These are phyloP conservation scores for Epichloe aotearoae DNA, from an alignment of 2,329 filamentous ascomycete species.

Conservation along the genomic window DNA sequence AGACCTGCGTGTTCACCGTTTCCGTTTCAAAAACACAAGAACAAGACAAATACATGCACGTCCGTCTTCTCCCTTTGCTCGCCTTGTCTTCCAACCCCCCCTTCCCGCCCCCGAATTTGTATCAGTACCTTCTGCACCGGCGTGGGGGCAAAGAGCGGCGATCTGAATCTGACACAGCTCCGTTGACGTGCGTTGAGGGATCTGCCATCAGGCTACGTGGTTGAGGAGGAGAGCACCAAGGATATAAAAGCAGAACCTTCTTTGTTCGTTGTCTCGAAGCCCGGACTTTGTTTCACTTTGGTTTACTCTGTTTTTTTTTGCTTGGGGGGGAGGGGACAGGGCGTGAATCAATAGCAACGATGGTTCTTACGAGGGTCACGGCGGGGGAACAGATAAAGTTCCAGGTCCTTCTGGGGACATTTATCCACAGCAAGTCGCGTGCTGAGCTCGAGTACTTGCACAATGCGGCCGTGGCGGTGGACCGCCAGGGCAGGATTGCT, in stretches of 20 bases:
- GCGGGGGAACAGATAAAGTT: slow-evolving; percentile 18
- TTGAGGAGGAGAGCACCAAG: no score
- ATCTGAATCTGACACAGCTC: no score
- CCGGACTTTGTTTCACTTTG: no score
- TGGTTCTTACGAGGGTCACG: not conserved
- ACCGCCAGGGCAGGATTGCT: slow-evolving; percentile 34
- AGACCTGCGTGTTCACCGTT: no score
- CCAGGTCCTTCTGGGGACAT: slow-evolving; percentile 40
- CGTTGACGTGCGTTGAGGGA: no score
- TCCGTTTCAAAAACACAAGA: no score
- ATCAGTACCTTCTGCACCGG: not conserved
- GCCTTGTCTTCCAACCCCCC: not conserved
- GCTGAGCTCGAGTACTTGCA: slow-evolving; percentile 38
- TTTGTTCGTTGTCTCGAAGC: no score
- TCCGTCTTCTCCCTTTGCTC: not conserved
- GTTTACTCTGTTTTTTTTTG: fast-evolving
- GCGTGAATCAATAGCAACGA: not conserved
- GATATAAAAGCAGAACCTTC: no score
- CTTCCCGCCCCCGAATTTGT: no score
- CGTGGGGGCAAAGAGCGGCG: not conserved
- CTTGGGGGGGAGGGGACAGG: not conserved
- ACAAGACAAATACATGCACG: not conserved
- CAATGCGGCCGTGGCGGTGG: slow-evolving; percentile 37
- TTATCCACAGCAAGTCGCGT: slow-evolving; percentile 38
- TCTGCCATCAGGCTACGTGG: no score